Conservation (phyloP, 192 early-diverging fungal genomes). For the Entophlyctis luteolus region DNA sequence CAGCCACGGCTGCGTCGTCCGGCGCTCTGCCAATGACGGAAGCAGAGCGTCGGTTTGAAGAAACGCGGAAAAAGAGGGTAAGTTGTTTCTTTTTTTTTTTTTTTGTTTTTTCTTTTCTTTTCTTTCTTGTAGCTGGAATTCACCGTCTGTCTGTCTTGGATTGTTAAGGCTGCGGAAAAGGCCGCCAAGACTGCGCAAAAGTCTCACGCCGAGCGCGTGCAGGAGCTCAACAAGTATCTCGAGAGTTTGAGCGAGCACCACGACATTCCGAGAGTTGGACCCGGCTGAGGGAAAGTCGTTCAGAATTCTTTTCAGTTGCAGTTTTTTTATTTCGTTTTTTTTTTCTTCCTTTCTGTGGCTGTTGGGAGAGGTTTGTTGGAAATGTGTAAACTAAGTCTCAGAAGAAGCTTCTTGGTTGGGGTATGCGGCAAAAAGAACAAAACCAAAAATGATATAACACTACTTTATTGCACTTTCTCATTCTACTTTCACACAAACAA, state of each 20-base stretch:
- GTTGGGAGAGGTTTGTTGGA: too few species aligned
- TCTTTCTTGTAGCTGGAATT: not conserved
- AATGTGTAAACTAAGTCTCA: too few species aligned
- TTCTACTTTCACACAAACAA: too few species aligned
- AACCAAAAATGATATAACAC: too few species aligned
- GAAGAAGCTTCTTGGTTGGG: too few species aligned
- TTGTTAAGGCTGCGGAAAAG: conserved; percentile 61
- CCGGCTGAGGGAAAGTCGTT: conserved; percentile 67
- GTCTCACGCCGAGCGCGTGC: conserved; percentile 73
- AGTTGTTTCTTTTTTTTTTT: conserved; percentile 4
- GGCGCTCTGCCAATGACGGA: conserved; percentile 58
- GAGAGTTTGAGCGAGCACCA: conserved; percentile 74
- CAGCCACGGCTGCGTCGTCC: conserved; percentile 1
- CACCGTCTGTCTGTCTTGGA: not conserved
- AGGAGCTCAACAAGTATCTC: conserved; percentile 71
- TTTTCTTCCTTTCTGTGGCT: too few species aligned
- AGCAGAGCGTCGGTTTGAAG: conserved; percentile 70
- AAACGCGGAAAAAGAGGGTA: conserved; percentile 62
- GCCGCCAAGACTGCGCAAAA: conserved; percentile 60
- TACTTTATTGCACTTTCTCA: too few species aligned
- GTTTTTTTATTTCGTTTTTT: too few species aligned
- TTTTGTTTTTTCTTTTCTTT: not conserved
- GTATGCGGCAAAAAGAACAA: too few species aligned
- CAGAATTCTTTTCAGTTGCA: too few species aligned
- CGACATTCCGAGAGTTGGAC: conserved; percentile 79